These are phyloP conservation scores for Barnettozyma hawaiiensis DNA, from an alignment of 1,139 yeast genomes.

Conservation along the genomic window DNA sequence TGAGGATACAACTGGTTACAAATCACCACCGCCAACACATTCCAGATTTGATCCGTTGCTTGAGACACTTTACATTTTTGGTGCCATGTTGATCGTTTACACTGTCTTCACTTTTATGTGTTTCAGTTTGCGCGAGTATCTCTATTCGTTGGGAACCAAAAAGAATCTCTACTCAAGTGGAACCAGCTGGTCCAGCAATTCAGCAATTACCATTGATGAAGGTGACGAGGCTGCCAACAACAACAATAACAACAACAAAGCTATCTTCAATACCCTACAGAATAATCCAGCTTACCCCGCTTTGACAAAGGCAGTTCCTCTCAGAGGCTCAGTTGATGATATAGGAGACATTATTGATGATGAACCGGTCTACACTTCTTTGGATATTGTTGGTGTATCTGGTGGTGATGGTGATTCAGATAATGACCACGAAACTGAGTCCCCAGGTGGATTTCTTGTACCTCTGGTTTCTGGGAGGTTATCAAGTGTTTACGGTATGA, in stretches of 20 bases:
- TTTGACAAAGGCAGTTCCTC: constrained; percentile 1
- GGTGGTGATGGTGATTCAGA: constrained; percentile 4
- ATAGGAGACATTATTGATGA: neutral
- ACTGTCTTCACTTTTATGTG: constrained; percentile 12
- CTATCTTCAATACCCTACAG: neutral
- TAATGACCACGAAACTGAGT: constrained; percentile 2
- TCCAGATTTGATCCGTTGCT: constrained; percentile 15
- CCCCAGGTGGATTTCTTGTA: constrained; percentile 3
- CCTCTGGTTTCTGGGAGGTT: constrained; percentile 1
- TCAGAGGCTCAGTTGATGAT: neutral
- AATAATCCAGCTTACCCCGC: constrained; percentile 13
- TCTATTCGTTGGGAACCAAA: constrained; percentile 16
- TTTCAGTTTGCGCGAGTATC: constrained; percentile 23
- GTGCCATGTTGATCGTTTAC: constrained; percentile 10
- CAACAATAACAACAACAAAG: no score
- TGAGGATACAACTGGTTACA: constrained; percentile 20
- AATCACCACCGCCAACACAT: constrained; percentile 11
- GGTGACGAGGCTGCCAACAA: neutral
- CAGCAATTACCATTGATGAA: constrained; percentile 5
- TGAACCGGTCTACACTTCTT: neutral
- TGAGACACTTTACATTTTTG: constrained; percentile 20
- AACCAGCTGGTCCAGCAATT: constrained; percentile 18
- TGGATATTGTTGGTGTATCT: constrained; percentile 11
- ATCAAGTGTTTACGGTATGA: constrained; percentile 11
- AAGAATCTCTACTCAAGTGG: constrained; percentile 16